Evolutionary conservation across 352 stramenopile species (phyloP).

Genomic region (Phytophthora constricta): DNA sequence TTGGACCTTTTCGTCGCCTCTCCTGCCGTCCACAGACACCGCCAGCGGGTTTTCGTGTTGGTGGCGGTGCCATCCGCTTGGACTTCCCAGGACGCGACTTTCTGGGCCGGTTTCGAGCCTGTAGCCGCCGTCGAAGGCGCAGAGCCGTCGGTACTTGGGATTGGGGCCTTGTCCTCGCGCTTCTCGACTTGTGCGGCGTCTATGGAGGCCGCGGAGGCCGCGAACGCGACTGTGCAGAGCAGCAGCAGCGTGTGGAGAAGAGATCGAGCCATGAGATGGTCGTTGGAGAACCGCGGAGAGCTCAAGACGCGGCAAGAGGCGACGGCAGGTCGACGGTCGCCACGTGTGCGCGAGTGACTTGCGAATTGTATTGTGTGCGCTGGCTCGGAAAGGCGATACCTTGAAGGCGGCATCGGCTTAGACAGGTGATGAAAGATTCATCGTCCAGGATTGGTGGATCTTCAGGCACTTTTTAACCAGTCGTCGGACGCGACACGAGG

Average conservation of each 20-base stretch:
- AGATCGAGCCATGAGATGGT: slow-evolving; percentile 7
- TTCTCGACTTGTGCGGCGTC: slow-evolving; percentile 17
- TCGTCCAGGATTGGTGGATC: too few species aligned
- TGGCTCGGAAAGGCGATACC: not conserved
- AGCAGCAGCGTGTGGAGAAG: not conserved
- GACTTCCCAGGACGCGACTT: slow-evolving; percentile 29
- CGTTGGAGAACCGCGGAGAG: not conserved
- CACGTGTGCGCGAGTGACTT: slow-evolving; percentile 17
- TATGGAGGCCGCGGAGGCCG: slow-evolving; percentile 1
- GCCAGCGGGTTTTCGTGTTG: slow-evolving; percentile 6
- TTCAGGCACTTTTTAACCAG: too few species aligned
- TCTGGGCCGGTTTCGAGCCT: not conserved
- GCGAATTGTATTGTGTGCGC: not conserved
- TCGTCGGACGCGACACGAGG: too few species aligned
- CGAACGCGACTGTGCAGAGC: slow-evolving; percentile 14
- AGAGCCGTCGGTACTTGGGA: not conserved
- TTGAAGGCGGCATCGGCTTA: not conserved
- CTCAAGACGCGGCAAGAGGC: slow-evolving; percentile 13
- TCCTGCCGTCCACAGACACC: slow-evolving; percentile 9
- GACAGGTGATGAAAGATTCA: too few species aligned
- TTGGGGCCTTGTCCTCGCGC: slow-evolving; percentile 7
- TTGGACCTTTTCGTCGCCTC: slow-evolving; percentile 15
- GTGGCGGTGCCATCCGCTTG: slow-evolving; percentile 29
- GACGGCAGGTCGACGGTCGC: slow-evolving; percentile 8
- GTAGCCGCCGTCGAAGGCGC: slow-evolving; percentile 9